Base-by-base conservation (phyloP, 1,284 basidiomycete species). In the Malassezia psittaci region DNA sequence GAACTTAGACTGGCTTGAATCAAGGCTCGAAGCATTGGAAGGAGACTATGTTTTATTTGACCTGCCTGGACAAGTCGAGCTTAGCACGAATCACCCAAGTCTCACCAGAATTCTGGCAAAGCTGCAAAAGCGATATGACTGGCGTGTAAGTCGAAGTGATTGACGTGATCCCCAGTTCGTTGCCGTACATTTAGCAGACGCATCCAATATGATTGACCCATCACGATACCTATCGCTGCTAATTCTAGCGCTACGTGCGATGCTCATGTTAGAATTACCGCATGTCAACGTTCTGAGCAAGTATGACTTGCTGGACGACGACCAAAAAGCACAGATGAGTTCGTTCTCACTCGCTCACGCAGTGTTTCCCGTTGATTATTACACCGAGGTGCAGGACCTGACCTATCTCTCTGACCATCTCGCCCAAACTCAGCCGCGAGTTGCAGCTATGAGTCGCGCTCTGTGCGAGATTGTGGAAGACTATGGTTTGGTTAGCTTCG, bases 271-370 rank as follows among this genome's bases (percentile, higher is more conserved):
- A 52, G 94, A 96, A 72, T 81, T 98, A 24, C 94, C 94, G 0
- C 94, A 96, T 74, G 80, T 99, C 77, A 98, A 99, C 69, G 93
- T 99, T 1, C 80, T 99, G 13, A 90, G 88, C 34, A 99, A 99
- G 77, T 82, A 98, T 51, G 94, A 99, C 77, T 78, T 96, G 19
- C 79, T 99, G 16, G 62, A 65, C 52, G 55, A 59, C 6, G 59
- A 51, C 37, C 65, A 67, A 50, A 60, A 62, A 32, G 32, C 48
- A 40, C 38, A 58, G 38, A 61, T 67, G 38, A 51, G 59, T 35
- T 57, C 59, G 46, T 58, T 8, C 49, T 41, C 15, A n/a, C 49
- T 9, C 7, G 32, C 51, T 44, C 11, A 45, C 34, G 8, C 48
- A 56, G 90, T 90, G 37, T 96, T 98, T 79, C 94, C 93, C 69